Evolutionary conservation across 1,139 yeast species (phyloP).

Genomic region (Pichia sp.): DNA sequence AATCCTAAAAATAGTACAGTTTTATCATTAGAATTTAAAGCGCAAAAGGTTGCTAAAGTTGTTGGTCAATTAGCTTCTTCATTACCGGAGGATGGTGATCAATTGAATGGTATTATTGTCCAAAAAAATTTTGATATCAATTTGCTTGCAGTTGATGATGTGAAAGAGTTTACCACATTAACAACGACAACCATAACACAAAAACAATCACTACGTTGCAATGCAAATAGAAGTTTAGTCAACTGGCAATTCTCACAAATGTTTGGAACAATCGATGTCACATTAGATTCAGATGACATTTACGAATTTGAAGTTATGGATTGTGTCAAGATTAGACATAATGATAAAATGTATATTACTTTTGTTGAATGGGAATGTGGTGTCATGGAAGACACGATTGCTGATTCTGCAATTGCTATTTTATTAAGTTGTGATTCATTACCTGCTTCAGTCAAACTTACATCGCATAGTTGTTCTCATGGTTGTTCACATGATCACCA

Average conservation of each 20-base stretch:
- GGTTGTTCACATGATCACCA: slow-evolving; percentile 38
- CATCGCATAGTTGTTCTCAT: slow-evolving; percentile 56
- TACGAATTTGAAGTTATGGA: slow-evolving; percentile 33
- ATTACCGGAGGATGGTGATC: slow-evolving; percentile 34
- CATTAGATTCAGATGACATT: slow-evolving; percentile 55
- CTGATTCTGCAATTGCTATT: slow-evolving; percentile 89
- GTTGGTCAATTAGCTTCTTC: slow-evolving; percentile 67
- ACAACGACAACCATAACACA: slow-evolving; percentile 84
- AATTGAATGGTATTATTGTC: slow-evolving; percentile 82
- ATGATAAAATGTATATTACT: slow-evolving; percentile 40
- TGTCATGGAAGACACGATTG: slow-evolving; percentile 84
- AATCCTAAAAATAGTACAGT: slow-evolving; percentile 91
- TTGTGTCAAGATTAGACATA: slow-evolving; percentile 43
- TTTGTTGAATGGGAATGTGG: slow-evolving; percentile 91
- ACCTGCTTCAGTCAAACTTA: slow-evolving; percentile 87
- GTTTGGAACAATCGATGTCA: slow-evolving; percentile 78
- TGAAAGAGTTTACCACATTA: slow-evolving; percentile 82
- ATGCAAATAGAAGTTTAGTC: slow-evolving; percentile 74
- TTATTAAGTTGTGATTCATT: slow-evolving; percentile 87
- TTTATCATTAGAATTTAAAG: slow-evolving; percentile 69
- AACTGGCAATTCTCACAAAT: slow-evolving; percentile 90
- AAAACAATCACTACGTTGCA: slow-evolving; percentile 68
- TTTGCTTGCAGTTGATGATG: slow-evolving; percentile 74
- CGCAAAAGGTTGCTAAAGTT: slow-evolving; percentile 80
- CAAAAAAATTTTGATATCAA: slow-evolving; percentile 87